Conservation (phyloP, 2,329 filamentous ascomycete species). For the Pseudogymnoascus verrucosus region DNA sequence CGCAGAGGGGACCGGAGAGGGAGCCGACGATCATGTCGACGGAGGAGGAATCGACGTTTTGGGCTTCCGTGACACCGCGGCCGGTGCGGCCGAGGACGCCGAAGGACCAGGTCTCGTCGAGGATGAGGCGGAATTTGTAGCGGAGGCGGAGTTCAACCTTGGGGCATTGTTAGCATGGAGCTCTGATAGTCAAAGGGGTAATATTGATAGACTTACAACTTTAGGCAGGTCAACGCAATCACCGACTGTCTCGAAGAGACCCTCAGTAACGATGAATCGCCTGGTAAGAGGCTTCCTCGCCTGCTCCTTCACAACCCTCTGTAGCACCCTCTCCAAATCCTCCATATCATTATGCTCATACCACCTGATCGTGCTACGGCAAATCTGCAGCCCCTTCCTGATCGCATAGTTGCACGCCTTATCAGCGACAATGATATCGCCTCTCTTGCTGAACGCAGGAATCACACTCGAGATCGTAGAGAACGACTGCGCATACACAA, state of each 20-base stretch:
- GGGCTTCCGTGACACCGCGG: constrained; percentile 86
- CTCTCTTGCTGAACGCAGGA: constrained; percentile 91
- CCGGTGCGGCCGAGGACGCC: constrained; percentile 88
- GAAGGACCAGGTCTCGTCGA: constrained; percentile 97
- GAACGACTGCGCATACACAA: constrained; percentile 93
- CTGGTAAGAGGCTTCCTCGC: constrained; percentile 74
- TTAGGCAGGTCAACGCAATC: constrained; percentile 79
- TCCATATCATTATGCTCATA: constrained; percentile 96
- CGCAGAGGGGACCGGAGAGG: constrained; percentile 80
- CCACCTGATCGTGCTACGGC: constrained; percentile 83
- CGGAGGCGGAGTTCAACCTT: constrained; percentile 85
- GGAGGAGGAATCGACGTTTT: constrained; percentile 87
- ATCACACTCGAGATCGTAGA: constrained; percentile 96
- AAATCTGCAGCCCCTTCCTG: constrained; percentile 88
- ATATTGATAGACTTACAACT: constrained; percentile 48
- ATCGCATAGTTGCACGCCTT: constrained; percentile 89
- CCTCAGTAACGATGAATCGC: constrained; percentile 93
- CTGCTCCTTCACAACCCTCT: constrained; percentile 81
- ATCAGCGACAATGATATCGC: constrained; percentile 94
- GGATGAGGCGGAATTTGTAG: constrained; percentile 96
- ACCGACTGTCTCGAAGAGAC: constrained; percentile 82
- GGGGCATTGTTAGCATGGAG: constrained; percentile 8
- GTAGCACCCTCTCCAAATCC: constrained; percentile 78
- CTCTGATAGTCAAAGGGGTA: neutral
- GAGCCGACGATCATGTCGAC: constrained; percentile 97